Percentiles rank a stretch among this genome's conserved stretches.
These are phyloP conservation scores for Penicillium cinerascens DNA, from an alignment of 495 filamentous ascomycete species.

Conservation along the genomic window DNA sequence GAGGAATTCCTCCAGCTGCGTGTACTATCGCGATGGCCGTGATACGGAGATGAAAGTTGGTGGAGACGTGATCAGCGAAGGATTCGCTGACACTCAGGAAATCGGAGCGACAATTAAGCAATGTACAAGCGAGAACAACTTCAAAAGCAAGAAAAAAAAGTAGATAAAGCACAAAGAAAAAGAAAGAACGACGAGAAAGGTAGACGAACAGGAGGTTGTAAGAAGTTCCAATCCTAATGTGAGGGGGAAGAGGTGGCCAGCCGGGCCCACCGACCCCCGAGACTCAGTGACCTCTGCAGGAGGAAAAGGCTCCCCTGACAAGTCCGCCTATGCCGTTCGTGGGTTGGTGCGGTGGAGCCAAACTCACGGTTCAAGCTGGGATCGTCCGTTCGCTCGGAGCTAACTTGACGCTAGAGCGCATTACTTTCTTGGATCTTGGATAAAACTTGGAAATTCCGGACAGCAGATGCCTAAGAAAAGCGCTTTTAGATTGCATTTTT, in stretches of 20 bases:
- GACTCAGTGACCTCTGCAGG: not conserved
- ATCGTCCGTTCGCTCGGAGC: constrained; percentile 8
- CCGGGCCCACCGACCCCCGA: not conserved
- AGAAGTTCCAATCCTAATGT: not conserved
- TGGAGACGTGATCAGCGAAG: not conserved
- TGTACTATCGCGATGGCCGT: not conserved
- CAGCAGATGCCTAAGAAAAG: not conserved
- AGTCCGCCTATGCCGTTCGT: not conserved
- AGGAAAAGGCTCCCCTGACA: constrained; percentile 16
- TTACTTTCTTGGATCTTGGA: not conserved
- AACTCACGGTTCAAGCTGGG: constrained; percentile 1
- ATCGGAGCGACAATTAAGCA: constrained; percentile 1
- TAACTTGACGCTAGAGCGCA: constrained; percentile 4
- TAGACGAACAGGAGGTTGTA: not conserved
- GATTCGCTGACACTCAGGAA: not conserved
- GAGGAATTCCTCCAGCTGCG: not conserved
- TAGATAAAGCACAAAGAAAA: constrained; percentile 23
- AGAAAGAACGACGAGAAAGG: constrained; percentile 6
- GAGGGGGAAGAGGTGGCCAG: not conserved
- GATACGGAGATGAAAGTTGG: not conserved
- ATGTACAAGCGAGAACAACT: not conserved
- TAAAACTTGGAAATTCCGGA: not conserved
- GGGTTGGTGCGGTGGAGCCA: not conserved
- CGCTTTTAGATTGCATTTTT: constrained; percentile 1
- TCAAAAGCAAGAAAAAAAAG: constrained; percentile 12